Evolutionary conservation across 345 rosid genomes (phyloP), one percentile per base, ranked within the genome.

Genomic region (Eucalyptus marginata): DNA sequence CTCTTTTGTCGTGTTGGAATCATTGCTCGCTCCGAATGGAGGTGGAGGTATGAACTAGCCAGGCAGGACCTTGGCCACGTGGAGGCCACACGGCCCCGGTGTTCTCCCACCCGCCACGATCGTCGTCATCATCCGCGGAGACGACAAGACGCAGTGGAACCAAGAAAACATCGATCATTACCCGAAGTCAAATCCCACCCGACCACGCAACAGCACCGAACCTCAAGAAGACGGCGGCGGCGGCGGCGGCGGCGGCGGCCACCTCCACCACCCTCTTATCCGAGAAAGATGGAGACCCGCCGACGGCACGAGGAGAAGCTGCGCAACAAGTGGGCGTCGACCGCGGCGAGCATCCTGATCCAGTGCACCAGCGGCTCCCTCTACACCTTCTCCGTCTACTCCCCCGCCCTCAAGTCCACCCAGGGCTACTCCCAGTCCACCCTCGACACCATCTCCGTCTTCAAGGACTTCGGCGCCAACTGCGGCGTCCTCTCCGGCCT

Each of bases 291-390:
- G 87, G 64, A 51, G 46, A 49, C 40, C 27, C 6, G n/a, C 44
- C 62, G 51, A 49, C 46, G 62, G 59, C 64, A 15, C 46, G 62
- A n/a, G 64, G 36, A 27, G 6, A 56, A 56, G 36, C 87, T 51
- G 87, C 17, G 87, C 89, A 89, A 93, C 47, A 96, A 93, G 90
- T 95, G 96, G 97, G 88, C 93, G 51, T 92, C 95, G 15, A 92
- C 96, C 17, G 93, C 93, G 33, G 98, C 95, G 52, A 95, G 96
- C 90, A 94, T 95, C 93, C 95, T 96, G 98, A 95, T 97, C 88
- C 98, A 95, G 91, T 89, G 94, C 93, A 91, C 93, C 44, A 88
- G 91, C 89, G 97, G 98, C 31, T 91, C 94, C 11, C 93, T 94
- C 33, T 97, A 95, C 92, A 95, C 98, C 80, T 96, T 95, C 94